Percentiles rank a stretch among this genome's conserved stretches.
Evolutionary conservation across 2,329 filamentous ascomycete species (phyloP).

Genomic region (Chaetomiaceae sp.): DNA sequence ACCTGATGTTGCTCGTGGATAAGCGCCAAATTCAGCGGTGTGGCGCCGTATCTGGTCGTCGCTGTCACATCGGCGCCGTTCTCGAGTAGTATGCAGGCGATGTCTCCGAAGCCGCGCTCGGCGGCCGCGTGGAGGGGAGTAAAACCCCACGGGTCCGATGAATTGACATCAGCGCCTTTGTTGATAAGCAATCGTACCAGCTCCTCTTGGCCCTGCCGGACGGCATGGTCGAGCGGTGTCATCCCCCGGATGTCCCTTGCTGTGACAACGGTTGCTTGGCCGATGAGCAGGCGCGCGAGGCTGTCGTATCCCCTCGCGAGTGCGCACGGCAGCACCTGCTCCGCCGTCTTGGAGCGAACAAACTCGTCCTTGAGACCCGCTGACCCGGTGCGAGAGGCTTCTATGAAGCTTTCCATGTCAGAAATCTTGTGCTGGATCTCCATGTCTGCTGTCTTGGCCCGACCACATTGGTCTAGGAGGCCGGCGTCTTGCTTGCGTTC

Average conservation of each 20-base stretch:
- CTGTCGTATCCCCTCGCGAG: not conserved
- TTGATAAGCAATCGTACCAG: not conserved
- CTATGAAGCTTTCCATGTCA: not conserved
- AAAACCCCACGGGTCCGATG: not conserved
- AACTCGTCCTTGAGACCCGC: too few species aligned
- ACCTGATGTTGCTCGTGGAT: not conserved
- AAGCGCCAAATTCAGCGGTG: not conserved
- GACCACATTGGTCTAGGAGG: not conserved
- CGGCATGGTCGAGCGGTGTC: not conserved
- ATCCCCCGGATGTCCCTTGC: not conserved
- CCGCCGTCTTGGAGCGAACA: not conserved
- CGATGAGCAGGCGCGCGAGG: not conserved
- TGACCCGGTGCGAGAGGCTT: not conserved
- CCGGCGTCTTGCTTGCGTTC: too few species aligned
- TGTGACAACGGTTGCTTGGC: not conserved
- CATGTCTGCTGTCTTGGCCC: not conserved
- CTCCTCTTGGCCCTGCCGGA: not conserved
- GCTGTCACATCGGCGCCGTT: not conserved
- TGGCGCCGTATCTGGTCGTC: not conserved
- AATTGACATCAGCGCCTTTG: not conserved
- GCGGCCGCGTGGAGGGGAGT: not conserved
- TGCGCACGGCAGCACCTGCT: not conserved
- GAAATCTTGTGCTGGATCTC: not conserved
- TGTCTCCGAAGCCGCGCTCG: not conserved
- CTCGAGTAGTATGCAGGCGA: not conserved